These are phyloP conservation scores for Aspergillus panamensis DNA, from an alignment of 495 filamentous ascomycete species.

Conservation along the genomic window DNA sequence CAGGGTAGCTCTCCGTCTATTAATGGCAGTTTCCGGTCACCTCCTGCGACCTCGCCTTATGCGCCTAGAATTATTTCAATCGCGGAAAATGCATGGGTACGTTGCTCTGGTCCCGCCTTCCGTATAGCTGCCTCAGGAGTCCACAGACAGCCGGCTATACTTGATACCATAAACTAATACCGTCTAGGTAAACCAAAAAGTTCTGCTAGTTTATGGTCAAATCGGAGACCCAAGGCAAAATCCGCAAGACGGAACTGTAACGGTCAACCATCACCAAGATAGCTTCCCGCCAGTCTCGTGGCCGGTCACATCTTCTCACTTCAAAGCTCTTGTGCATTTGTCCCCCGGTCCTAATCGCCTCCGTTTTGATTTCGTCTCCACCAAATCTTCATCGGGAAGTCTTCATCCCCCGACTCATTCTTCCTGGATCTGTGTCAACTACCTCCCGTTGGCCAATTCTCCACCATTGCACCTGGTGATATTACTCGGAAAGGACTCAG, in stretches of 20 bases:
- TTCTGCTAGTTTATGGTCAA: slow-evolving; percentile 74
- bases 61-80: slow-evolving; percentile 74
- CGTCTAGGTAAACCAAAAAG: slow-evolving; percentile 79
- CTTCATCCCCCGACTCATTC: slow-evolving; percentile 68
- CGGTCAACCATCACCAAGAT: slow-evolving; percentile 77
- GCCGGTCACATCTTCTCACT: slow-evolving; percentile 83
- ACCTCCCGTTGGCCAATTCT: slow-evolving; percentile 68
- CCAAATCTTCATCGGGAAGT: slow-evolving; percentile 70
- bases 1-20: slow-evolving; percentile 48
- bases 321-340: slow-evolving; percentile 86
- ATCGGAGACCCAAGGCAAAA: slow-evolving; percentile 69
- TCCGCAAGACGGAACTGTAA: slow-evolving; percentile 73
- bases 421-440: slow-evolving; percentile 75
- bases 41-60: slow-evolving; percentile 65
- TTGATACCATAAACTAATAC: not conserved
- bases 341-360: slow-evolving; percentile 80
- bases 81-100: slow-evolving; percentile 77
- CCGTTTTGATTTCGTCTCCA: slow-evolving; percentile 79
- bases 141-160: too few species aligned
- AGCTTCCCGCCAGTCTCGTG: slow-evolving; percentile 73
- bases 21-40: slow-evolving; percentile 48
- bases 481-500: slow-evolving; percentile 80
- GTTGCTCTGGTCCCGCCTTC: slow-evolving; percentile 10
- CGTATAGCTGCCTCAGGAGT: not conserved
- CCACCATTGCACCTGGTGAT: slow-evolving; percentile 85